Evolutionary conservation across 495 filamentous ascomycete species (phyloP), one percentile per base, ranked within the genome.

Genomic region (Stereocaulon alpinum): DNA sequence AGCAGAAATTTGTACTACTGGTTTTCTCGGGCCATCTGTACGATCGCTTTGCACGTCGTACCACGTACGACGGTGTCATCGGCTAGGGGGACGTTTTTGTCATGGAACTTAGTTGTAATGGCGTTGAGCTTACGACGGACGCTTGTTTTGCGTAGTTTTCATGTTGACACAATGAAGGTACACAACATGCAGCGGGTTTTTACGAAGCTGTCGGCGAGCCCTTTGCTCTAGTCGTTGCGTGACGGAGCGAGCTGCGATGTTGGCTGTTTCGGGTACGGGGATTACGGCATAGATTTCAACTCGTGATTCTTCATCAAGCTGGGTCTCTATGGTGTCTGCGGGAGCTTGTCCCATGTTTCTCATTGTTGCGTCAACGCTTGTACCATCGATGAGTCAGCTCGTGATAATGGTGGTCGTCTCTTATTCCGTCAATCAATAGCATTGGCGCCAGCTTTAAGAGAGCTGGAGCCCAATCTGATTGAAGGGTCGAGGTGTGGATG

Each of bases 291-390:
- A 91, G 64, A 98, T 93, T 43, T 90, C 84, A 64, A 85, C 86
- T 60, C 97, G 77, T n/a, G 77, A 79, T 43, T 91, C 84, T 22
- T 84, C 77, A n/a, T 86, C 86, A n/a, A 97, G 79, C 18, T 84
- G 82, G 34, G 82, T 75, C 53, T 80, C 75, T 57, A 98, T 84
- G 55, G 84, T 89, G 51, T 87, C 81, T n/a, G 90, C 93, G 14
- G 97, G 81, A 67, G 88, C 87, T 66, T 84, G 78, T 55, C 93
- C 93, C 93, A 98, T 98, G 56, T 88, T 89, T 68, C 91, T 87
- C 18, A 93, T 82, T 65, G 86, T 90, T 62, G 82, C 81, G 71
- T 96, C 85, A 44, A 97, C 88, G 55, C 86, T 89, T 64, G 97
- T 97, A 27, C 91, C 91, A 68, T 96, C 94, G 41, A 55, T 55